Base-by-base conservation (phyloP, 768 basidiomycete species). In the Stropharia rugosoannulata region DNA sequence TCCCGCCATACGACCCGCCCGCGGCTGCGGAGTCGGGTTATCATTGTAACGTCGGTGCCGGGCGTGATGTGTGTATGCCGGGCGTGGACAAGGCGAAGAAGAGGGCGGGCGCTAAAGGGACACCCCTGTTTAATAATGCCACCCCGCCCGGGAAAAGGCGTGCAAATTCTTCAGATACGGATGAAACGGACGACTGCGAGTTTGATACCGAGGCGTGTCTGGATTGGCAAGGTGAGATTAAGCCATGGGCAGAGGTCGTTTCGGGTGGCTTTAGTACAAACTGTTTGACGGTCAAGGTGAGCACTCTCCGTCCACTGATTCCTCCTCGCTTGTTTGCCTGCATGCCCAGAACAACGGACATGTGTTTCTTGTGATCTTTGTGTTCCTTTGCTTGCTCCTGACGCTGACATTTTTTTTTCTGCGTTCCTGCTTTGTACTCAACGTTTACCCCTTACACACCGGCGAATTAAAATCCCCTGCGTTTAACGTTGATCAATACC, bases 171-270 rank as follows among this genome's bases (percentile, higher is more conserved):
- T 41, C 29, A 49, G 35, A 42, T 46, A 47, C 45, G 49, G 46
- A 19, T 37, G 54, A 35, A 49, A 42, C 15, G 5, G 58, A 61
- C 36, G 45, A 48, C 13, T 54, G 41, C 45, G 51, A 52, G 13
- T 10, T 44, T 16, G 54, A 56, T n/a, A 44, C 32, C 18, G 72
- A 68, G 22, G n/a, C 75, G 11, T 70, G 70, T 54, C 66, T 81
- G 8, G 81, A 84, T 58, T 86, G 83, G 77, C 78, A 81, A 52
- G 84, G 84, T 4, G 75, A 80, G 49, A 68, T 83, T 32, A 70
- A 68, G 44, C 77, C 75, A 55, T 65, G 63, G 49, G 63, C 67
- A 36, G 74, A 78, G 40, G 70, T 78, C 36, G 70, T 65, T 2
- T 68, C 68, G 35, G 77, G 76, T 13, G 73, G 79, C 11, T 85